Conservation (phyloP, 768 basidiomycete species). For the Leccinum broughii region DNA sequence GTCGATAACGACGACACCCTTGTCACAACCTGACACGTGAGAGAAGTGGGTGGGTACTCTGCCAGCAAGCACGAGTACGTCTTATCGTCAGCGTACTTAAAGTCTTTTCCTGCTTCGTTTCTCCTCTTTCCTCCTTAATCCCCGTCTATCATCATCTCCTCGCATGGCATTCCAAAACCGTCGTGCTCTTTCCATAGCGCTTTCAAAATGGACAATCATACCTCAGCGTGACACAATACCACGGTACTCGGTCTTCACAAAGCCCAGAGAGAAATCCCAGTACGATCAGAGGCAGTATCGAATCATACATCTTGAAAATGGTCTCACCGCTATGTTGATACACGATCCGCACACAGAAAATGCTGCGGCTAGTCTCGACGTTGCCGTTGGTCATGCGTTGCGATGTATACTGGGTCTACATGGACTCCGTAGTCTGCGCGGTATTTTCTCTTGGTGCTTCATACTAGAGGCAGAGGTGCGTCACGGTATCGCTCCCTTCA, state of each 20-base stretch:
- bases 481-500: no score
- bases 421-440: no score
- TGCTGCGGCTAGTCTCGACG: slow-evolving; percentile 91
- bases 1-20: background rate
- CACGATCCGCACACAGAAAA: slow-evolving; percentile 89
- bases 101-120: slow-evolving; percentile 11
- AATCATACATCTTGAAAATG: slow-evolving; percentile 83
- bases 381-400: slow-evolving; percentile 78
- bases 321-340: slow-evolving; percentile 81
- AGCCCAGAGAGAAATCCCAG: slow-evolving; percentile 64
- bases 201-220: slow-evolving; percentile 23
- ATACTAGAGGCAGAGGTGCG: no score
- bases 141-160: background rate
- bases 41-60: slow-evolving; percentile 17
- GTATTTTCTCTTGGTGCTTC: no score
- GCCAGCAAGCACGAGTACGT: background rate
- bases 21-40: slow-evolving; percentile 19
- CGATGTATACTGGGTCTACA: no score
- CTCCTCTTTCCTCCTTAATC: slow-evolving; percentile 12
- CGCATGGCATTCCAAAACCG: slow-evolving; percentile 8
- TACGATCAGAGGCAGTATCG: slow-evolving; percentile 82
- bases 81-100: background rate
- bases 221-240: slow-evolving; percentile 33
- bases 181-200: slow-evolving; percentile 24
- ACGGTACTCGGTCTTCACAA: slow-evolving; percentile 55